Conservation (phyloP, 2,329 filamentous ascomycete species). For the Beauveria caledonica region DNA sequence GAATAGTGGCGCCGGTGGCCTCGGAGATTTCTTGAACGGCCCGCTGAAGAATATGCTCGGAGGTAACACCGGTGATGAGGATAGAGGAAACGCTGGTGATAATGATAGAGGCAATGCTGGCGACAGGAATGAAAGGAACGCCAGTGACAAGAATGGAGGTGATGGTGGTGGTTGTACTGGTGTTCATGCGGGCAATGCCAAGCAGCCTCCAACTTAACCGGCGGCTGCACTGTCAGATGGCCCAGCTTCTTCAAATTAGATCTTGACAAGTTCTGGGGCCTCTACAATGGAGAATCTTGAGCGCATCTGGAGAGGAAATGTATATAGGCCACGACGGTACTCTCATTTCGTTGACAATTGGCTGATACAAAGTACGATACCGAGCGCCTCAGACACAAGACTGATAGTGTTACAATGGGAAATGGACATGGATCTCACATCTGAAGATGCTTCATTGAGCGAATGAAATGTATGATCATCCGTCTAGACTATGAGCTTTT, state of each 20-base stretch:
- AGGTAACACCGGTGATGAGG: not conserved
- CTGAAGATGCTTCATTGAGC: too few species aligned
- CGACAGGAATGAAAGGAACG: not conserved
- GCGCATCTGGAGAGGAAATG: too few species aligned
- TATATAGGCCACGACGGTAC: too few species aligned
- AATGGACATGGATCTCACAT: too few species aligned
- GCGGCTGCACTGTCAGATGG: too few species aligned
- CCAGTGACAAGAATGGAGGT: not conserved
- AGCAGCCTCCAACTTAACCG: not conserved
- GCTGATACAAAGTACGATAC: not conserved
- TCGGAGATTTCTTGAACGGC: not conserved
- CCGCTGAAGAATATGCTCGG: not conserved
- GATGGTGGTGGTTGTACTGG: not conserved
- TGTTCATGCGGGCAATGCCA: not conserved
- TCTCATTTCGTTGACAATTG: not conserved
- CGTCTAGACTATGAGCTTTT: too few species aligned
- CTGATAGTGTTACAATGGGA: too few species aligned
- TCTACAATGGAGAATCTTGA: too few species aligned
- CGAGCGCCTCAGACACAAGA: not conserved
- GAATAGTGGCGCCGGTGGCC: not conserved
- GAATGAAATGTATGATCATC: too few species aligned
- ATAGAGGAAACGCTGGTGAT: not conserved
- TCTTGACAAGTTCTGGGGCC: too few species aligned
- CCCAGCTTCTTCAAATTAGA: too few species aligned
- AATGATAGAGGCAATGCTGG: not conserved